Percentiles rank a stretch among this genome's conserved stretches.
Conservation (phyloP, 1,284 basidiomycete species). For the Puccinia horiana region DNA sequence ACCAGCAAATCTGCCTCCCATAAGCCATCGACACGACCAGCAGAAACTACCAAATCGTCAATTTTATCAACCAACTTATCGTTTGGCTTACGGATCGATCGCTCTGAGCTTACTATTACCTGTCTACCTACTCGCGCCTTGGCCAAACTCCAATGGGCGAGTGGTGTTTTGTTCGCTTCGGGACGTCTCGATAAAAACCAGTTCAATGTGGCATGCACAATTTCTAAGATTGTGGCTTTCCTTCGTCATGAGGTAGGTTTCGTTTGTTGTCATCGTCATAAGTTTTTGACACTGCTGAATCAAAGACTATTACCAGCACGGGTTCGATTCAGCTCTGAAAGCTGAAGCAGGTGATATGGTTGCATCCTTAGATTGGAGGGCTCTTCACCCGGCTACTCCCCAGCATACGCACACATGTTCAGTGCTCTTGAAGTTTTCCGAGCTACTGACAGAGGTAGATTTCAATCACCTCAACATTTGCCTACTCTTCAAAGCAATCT, state of each 20-base stretch:
- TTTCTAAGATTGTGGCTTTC: constrained; percentile 33
- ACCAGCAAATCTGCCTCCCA: background rate
- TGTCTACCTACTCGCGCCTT: constrained; percentile 31
- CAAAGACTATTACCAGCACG: constrained; percentile 12
- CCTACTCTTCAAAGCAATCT: constrained; percentile 40
- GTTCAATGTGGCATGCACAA: constrained; percentile 32
- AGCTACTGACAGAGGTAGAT: constrained; percentile 33
- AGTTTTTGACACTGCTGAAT: background rate
- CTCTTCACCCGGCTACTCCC: background rate
- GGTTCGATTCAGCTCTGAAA: constrained; percentile 37
- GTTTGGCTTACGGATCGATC: constrained; percentile 35
- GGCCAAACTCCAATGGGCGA: constrained; percentile 41
- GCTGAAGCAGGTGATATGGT: constrained; percentile 41
- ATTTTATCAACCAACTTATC: constrained; percentile 40
- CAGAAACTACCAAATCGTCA: constrained; percentile 16
- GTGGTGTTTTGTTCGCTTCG: constrained; percentile 33
- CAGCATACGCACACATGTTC: constrained; percentile 29
- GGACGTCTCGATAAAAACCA: constrained; percentile 34
- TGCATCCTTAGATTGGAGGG: constrained; percentile 28
- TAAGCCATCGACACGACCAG: constrained; percentile 3
- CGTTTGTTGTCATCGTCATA: background rate
- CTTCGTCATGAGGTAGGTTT: constrained; percentile 36
- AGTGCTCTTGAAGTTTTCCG: constrained; percentile 33
- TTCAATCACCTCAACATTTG: constrained; percentile 39
- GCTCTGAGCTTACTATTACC: constrained; percentile 33